Conservation (phyloP, 1,139 yeast genomes). For the Suhomyces guaymorum region DNA sequence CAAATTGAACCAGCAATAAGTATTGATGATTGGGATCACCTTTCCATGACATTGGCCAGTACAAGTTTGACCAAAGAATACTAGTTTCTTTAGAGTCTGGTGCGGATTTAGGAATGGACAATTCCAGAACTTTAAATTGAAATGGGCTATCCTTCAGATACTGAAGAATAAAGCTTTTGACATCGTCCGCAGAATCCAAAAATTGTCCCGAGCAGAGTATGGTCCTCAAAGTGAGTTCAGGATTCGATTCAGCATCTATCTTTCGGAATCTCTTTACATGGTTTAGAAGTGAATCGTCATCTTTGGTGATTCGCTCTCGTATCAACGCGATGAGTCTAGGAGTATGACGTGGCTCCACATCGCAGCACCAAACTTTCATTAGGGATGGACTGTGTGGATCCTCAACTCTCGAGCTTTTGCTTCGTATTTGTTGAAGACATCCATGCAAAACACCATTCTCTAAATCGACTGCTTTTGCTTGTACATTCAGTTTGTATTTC, state of each 20-base stretch:
- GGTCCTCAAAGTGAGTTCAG: conserved; percentile 20
- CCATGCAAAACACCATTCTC: conserved; percentile 50
- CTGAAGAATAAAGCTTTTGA: conserved; percentile 17
- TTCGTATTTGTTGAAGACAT: conserved; percentile 49
- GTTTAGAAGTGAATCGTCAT: conserved; percentile 26
- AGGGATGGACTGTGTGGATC: conserved; percentile 37
- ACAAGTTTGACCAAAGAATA: conserved; percentile 58
- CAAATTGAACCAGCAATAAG: conserved; percentile 52
- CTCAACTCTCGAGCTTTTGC: conserved; percentile 20
- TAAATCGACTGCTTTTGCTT: too few relatives aligned
- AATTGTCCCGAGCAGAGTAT: conserved; percentile 31
- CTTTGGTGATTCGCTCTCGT: conserved; percentile 28
- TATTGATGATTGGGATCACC: conserved; percentile 86
- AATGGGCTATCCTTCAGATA: not conserved
- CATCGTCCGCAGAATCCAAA: conserved; percentile 17
- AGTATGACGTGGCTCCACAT: conserved; percentile 32
- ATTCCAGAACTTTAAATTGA: conserved; percentile 1
- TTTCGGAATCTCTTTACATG: conserved; percentile 41
- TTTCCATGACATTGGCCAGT: conserved; percentile 94
- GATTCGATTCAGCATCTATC: conserved; percentile 7
- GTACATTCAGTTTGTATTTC: too few relatives aligned
- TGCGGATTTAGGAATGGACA: conserved; percentile 49
- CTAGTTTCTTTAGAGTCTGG: conserved; percentile 69
- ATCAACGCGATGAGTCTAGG: conserved; percentile 29
- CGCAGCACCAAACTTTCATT: conserved; percentile 58